These are phyloP conservation scores for Spinacia oleracea DNA, from an alignment of 179 eudicot genomes.

Conservation along the genomic window DNA sequence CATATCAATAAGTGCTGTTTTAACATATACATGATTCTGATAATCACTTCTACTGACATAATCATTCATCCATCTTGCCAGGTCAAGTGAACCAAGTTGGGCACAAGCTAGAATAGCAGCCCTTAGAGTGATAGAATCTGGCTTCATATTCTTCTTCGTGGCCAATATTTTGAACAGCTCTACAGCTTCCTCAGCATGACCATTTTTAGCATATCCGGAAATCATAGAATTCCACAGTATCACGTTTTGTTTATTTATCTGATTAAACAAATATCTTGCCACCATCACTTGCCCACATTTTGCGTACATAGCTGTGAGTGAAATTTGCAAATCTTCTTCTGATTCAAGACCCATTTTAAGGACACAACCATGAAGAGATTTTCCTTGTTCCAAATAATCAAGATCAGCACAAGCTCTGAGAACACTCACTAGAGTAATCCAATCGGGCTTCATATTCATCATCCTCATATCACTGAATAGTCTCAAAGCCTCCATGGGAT, in stretches of 20 bases:
- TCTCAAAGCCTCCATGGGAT: conserved; percentile 56
- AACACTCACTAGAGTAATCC: conserved; percentile 67
- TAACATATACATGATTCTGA: conserved; percentile 42
- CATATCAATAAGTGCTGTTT: conserved; percentile 72
- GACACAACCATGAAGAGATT: conserved; percentile 49
- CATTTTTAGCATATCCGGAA: conserved; percentile 70
- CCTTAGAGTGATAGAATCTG: conserved; percentile 56
- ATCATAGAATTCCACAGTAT: conserved; percentile 81
- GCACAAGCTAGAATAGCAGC: conserved; percentile 64
- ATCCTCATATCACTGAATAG: conserved; percentile 52
- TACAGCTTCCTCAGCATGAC: conserved; percentile 58
- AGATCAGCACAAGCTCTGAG: conserved; percentile 64
- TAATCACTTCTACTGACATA: conserved; percentile 38
- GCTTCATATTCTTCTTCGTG: conserved; percentile 36
- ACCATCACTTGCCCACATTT: conserved; percentile 59
- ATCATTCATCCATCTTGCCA: conserved; percentile 56
- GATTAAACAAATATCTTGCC: conserved; percentile 61
- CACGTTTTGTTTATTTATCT: conserved; percentile 42
- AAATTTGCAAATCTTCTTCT: conserved; percentile 62
- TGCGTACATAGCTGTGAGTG: conserved; percentile 67
- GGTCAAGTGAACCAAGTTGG: conserved; percentile 61
- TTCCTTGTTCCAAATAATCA: conserved; percentile 60
- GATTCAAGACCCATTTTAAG: conserved; percentile 55
- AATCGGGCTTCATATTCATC: conserved; percentile 51
- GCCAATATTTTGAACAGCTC: conserved; percentile 50